Percentiles rank a stretch among this genome's conserved stretches.
Evolutionary conservation across 1,284 basidiomycete species (phyloP).

Genomic region (Earliella scabrosa): DNA sequence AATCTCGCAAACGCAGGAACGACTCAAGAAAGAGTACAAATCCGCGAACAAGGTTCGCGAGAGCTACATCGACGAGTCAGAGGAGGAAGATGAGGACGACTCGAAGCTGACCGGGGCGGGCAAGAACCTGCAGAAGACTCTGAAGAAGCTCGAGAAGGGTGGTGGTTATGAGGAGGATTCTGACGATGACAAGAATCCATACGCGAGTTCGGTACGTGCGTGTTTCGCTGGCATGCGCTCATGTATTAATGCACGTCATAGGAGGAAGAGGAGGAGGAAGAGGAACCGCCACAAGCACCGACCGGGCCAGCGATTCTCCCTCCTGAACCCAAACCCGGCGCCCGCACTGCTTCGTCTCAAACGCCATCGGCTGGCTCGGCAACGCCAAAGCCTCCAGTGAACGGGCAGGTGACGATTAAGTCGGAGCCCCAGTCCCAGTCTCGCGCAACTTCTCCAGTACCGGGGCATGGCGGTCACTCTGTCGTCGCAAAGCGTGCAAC

Average conservation of each 20-base stretch:
- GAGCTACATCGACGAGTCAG: conserved; percentile 69
- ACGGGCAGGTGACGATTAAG: conserved; percentile 34
- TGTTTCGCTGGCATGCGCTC: neutral
- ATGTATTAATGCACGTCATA: neutral
- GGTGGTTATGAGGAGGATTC: conserved; percentile 77
- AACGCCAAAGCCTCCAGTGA: conserved; percentile 33
- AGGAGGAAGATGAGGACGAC: conserved; percentile 70
- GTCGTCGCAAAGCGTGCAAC: conserved; percentile 84
- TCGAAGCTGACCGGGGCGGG: conserved; percentile 67
- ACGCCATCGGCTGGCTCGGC: conserved; percentile 28
- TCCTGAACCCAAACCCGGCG: conserved; percentile 41
- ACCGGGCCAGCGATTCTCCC: conserved; percentile 64
- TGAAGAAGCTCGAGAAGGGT: conserved; percentile 75
- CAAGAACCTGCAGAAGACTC: conserved; percentile 78
- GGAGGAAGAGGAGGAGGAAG: conserved; percentile 73
- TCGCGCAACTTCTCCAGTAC: conserved; percentile 62
- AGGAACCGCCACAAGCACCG: conserved; percentile 51
- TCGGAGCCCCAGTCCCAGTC: conserved; percentile 23
- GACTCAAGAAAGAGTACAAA: conserved; percentile 83
- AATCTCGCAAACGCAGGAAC: conserved; percentile 57
- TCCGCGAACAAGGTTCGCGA: conserved; percentile 75
- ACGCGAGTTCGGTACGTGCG: conserved; percentile 70
- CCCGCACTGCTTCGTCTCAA: conserved; percentile 38
- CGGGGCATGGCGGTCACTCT: conserved; percentile 67
- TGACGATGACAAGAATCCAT: conserved; percentile 82